These are phyloP conservation scores for Leptomonas pyrrhocoris DNA, from an alignment of 208 protist genomes.

Conservation along the genomic window DNA sequence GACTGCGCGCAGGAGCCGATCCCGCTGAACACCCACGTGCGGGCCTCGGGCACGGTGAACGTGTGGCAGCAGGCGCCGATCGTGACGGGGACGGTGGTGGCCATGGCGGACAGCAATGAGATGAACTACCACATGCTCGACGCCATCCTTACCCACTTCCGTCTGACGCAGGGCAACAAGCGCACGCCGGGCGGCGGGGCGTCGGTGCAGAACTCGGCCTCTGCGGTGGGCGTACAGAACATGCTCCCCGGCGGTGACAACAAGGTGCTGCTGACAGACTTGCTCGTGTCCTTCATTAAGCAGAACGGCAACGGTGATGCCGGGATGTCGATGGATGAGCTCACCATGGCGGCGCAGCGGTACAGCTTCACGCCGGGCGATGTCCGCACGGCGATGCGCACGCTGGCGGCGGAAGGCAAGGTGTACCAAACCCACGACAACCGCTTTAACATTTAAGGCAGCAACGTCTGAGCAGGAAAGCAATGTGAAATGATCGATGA, in stretches of 20 bases:
- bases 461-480: slow-evolving; percentile 53
- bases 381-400: slow-evolving; percentile 73
- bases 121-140: slow-evolving; percentile 90
- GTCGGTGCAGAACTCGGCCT: slow-evolving; percentile 62
- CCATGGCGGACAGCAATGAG: slow-evolving; percentile 88
- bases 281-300: slow-evolving; percentile 75
- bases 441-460: slow-evolving; percentile 81
- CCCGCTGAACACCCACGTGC: slow-evolving; percentile 80
- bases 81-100: slow-evolving; percentile 83
- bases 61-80: slow-evolving; percentile 84
- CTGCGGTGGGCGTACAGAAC: slow-evolving; percentile 65
- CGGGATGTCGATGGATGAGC: slow-evolving; percentile 84
- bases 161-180: slow-evolving; percentile 70
- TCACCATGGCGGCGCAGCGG: slow-evolving; percentile 59
- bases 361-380: slow-evolving; percentile 74
- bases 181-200: slow-evolving; percentile 27
- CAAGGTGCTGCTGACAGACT: slow-evolving; percentile 78
- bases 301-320: slow-evolving; percentile 57
- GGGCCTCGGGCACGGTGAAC: slow-evolving; percentile 86
- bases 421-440: slow-evolving; percentile 88
- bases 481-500: neutral
- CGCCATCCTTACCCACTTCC: slow-evolving; percentile 87
- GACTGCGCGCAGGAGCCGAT: slow-evolving; percentile 66
- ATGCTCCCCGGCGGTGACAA: slow-evolving; percentile 68
- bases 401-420: slow-evolving; percentile 71